Evolutionary conservation across 1,284 basidiomycete genomes (phyloP), one percentile per base, ranked within the genome.

Genomic region (Sanghuangporus weigelae): DNA sequence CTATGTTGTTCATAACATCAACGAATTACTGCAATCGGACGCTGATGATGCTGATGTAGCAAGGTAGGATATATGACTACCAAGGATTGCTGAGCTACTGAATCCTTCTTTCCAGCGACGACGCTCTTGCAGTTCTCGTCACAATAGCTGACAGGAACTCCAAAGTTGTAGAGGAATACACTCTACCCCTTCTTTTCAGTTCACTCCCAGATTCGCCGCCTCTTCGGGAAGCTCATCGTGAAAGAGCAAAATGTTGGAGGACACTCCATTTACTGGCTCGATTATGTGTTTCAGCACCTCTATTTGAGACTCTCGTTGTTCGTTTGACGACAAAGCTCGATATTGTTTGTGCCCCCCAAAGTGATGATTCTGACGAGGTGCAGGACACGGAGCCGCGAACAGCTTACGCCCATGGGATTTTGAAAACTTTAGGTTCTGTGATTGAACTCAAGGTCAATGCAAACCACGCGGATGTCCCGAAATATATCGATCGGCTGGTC

Each of bases 281-380:
- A 11, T 82, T 99, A 12, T 96, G 94, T 72, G 74, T 84, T 2
- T 84, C 89, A 53, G 81, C 90, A 0, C 81, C 86, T 23, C 80
- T 98, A 31, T 98, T 97, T 74, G 93, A 95, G 72, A 88, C 82
- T 6, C 82, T 98, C 36, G 85, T 94, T 46, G 83, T 94, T 53
- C 86, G 91, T 23, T 77, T 98, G 11, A 85, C 83, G 0, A 87
- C 90, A 1, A 93, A 94, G 73, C 78, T 98, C 31, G 91, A 95
- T 66, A 71, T 90, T 1, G 73, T 92, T 44, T 88, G 85, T 67
- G 73, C 84, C n/a, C 75, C 79, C 8, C 66, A 71, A 1, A 31
- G 26, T 14, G 57, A 60, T 57, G 70, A 39, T 51, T 57, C 14
- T 65, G 60, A 21, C 44, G 54, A 63, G 10, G 58, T 55, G 14